phyloP scores from a whole-genome alignment of 495 filamentous ascomycete species.

The Aspergillus hancockii region DNA sequence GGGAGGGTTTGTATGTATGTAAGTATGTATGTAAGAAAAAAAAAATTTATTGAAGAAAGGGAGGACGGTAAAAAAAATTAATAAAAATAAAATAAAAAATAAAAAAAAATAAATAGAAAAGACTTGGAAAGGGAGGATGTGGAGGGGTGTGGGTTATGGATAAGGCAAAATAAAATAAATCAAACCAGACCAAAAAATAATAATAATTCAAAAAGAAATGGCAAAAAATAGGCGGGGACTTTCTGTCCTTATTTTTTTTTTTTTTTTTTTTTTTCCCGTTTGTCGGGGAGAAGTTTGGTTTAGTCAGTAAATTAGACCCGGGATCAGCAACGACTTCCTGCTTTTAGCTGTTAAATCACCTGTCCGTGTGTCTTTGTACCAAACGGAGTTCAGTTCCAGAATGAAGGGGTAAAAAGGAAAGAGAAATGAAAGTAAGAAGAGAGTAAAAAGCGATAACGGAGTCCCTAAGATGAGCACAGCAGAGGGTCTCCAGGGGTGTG shows the following conservation, averaged over 20 bases:
- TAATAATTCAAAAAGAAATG: no score
- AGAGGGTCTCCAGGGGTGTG: conserved; percentile 26
- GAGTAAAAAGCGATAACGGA: conserved; percentile 14
- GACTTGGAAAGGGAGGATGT: no score
- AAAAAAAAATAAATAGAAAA: no score
- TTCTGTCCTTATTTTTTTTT: no score
- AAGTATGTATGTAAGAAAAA: conserved; percentile 15
- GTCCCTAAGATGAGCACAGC: conserved; percentile 6
- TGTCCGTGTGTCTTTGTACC: no score
- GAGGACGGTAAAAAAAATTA: conserved; percentile 8
- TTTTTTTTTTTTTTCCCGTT: no score
- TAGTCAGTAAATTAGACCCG: background rate
- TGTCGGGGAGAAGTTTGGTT: no score
- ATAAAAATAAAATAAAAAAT: no score
- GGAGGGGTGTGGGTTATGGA: no score
- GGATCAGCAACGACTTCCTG: background rate
- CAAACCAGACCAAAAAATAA: no score
- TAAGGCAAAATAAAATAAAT: no score
- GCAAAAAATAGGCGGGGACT: no score
- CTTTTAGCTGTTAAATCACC: background rate
- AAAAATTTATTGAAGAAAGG: conserved; percentile 18
- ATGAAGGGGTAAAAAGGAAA: conserved; percentile 9
- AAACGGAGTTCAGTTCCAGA: background rate
- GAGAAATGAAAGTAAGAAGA: conserved; percentile 7
- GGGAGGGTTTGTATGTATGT: conserved; percentile 25